Evolutionary conservation across 352 stramenopile species (phyloP), one percentile per base, ranked within the genome.

Genomic region (Phytophthora cryptogea): DNA sequence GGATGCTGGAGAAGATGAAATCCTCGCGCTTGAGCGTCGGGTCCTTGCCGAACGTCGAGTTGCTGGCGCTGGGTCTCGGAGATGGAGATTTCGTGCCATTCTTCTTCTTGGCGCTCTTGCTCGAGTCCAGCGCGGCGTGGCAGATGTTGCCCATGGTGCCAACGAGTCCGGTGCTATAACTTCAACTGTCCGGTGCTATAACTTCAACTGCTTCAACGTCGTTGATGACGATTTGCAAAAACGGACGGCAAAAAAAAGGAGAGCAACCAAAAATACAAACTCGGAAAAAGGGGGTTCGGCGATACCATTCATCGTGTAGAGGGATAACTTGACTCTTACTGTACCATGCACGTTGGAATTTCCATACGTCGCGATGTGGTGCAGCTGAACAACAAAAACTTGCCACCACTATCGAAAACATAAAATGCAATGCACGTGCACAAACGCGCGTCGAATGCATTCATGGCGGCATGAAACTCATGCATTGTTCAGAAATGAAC

Each of bases 1-100:
- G 59, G 27, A 79, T 63, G 51, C 73, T 70, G 40, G 78, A 68
- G 59, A 88, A 86, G 65, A 90, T 78, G 23, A 74, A 91, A 54
- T 93, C 80, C 45, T 88, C 81, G 33, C 73, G 76, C 37, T 86
- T 90, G 56, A 93, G 68, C 26, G 56, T 76, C 48, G 80, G 76
- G 49, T 92, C 76, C 47, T 75, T 70, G 5, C 81, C 80, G 59
- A 90, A 90, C 26, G 70, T 78, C 4, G 47, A 9, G 16, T 60
- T 68, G 60, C 35, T 27, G 14, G 26, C 32, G 16, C 23, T 49
- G 8, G 55, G 7, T 27, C 28, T 10, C 20, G 56, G 8, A 11
- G 39, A 16, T 20, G 40, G 13, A 23, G 37, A 16, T 5, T 37
- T 10, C 37, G 23, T 43, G 37, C n/a, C 16, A 11, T 28, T 9